Conservation (phyloP, 108 stramenopile genomes). For the Conticribra weissflogii region DNA sequence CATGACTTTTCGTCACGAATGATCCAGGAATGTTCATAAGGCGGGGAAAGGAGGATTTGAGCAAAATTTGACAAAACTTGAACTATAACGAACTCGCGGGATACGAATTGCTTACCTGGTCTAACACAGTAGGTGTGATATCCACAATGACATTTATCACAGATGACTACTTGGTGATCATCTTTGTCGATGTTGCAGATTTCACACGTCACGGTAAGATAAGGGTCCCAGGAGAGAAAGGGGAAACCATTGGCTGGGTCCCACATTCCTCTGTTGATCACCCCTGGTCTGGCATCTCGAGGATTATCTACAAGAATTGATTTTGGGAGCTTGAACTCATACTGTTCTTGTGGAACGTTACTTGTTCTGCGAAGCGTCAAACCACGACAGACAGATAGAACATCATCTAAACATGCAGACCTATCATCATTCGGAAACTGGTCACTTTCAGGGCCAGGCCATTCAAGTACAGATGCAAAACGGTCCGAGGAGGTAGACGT, state of each 20-base stretch:
- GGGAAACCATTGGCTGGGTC: conserved; percentile 33
- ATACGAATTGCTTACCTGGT: no score
- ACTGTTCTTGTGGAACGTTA: neutral
- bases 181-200: conserved; percentile 45
- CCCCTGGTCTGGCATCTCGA: conserved; percentile 28
- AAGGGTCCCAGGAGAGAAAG: conserved; percentile 40
- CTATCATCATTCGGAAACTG: no score
- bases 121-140: conserved; percentile 58
- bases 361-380: conserved; percentile 25
- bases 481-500: no score
- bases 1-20: conserved; percentile 42
- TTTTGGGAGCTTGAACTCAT: neutral
- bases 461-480: no score
- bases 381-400: conserved; percentile 14
- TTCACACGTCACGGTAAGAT: conserved; percentile 32
- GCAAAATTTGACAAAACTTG: no score
- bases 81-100: no score
- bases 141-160: conserved; percentile 52
- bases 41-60: no score
- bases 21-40: neutral
- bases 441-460: no score
- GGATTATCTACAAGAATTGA: conserved; percentile 34
- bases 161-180: conserved; percentile 51
- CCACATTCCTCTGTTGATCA: conserved; percentile 22
- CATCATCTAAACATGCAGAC: no score